Evolutionary conservation across 495 filamentous ascomycete genomes (phyloP).

Genomic region (Aspergillus asperescens): DNA sequence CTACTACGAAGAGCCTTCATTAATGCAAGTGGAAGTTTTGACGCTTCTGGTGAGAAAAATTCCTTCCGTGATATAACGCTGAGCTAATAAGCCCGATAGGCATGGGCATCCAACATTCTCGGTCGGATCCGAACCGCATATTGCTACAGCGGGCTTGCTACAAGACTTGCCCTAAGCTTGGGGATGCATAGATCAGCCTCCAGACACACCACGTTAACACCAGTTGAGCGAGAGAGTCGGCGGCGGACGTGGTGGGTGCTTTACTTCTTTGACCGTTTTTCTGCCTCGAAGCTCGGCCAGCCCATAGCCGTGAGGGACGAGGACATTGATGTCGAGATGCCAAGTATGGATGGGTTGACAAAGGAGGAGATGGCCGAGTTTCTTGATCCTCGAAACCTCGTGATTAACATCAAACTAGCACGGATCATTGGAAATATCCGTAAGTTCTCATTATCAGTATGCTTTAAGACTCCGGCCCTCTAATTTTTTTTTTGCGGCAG

Average conservation of each 20-base stretch:
- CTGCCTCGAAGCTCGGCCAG: slow-evolving; percentile 23
- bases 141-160: slow-evolving; percentile 20
- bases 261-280: slow-evolving; percentile 23
- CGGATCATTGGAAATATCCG: slow-evolving; percentile 23
- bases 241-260: slow-evolving; percentile 26
- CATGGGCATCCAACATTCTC: slow-evolving; percentile 14
- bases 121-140: slow-evolving; percentile 20
- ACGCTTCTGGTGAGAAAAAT: slow-evolving; percentile 6
- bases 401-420: slow-evolving; percentile 21
- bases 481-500: neutral
- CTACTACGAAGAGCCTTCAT: slow-evolving; percentile 10
- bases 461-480: neutral
- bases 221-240: slow-evolving; percentile 23
- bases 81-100: neutral
- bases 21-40: slow-evolving; percentile 10
- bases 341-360: slow-evolving; percentile 21
- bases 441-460: neutral
- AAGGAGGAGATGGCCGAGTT: slow-evolving; percentile 21
- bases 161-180: slow-evolving; percentile 19
- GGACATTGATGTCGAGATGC: slow-evolving; percentile 25
- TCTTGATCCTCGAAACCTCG: slow-evolving; percentile 20
- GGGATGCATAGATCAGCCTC: slow-evolving; percentile 22
- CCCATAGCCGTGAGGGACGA: slow-evolving; percentile 21
- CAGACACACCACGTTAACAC: slow-evolving; percentile 9
- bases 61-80: neutral